phyloP scores from a whole-genome alignment of 192 early-diverging fungal species.

The Coemansia sp. region DNA sequence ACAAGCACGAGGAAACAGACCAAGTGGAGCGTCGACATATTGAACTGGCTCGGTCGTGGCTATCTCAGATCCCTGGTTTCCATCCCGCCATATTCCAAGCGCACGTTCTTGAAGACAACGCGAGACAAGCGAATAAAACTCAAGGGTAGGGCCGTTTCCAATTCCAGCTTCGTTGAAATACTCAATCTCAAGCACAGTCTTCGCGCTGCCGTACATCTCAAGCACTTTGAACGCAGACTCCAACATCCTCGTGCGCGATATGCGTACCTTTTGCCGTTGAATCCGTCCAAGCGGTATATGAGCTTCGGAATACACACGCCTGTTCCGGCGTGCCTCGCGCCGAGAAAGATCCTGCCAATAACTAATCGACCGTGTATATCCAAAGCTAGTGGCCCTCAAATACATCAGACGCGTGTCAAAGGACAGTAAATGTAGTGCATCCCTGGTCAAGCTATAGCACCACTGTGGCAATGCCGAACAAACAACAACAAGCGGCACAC shows the following conservation, averaged over 20 bases:
- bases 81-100: constrained; percentile 72
- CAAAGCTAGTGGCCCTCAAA: constrained; percentile 84
- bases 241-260: constrained; percentile 73
- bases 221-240: constrained; percentile 86
- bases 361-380: constrained; percentile 76
- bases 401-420: constrained; percentile 79
- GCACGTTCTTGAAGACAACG: constrained; percentile 66
- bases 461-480: constrained; percentile 77
- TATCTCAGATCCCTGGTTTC: background rate
- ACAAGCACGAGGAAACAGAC: constrained; percentile 57
- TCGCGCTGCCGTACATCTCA: constrained; percentile 70
- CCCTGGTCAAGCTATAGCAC: constrained; percentile 62
- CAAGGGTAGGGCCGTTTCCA: constrained; percentile 86
- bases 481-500: constrained; percentile 88
- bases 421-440: constrained; percentile 78
- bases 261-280: constrained; percentile 87
- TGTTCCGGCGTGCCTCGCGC: constrained; percentile 21
- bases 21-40: constrained; percentile 55
- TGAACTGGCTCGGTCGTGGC: background rate
- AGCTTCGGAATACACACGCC: constrained; percentile 1
- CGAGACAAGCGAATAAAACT: constrained; percentile 86
- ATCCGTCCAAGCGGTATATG: constrained; percentile 65
- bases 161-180: constrained; percentile 93
- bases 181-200: constrained; percentile 85
- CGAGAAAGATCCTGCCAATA: constrained; percentile 59